Conservation (phyloP, 805 yeast genomes). For the Yamadazyma paraphyllophila region DNA sequence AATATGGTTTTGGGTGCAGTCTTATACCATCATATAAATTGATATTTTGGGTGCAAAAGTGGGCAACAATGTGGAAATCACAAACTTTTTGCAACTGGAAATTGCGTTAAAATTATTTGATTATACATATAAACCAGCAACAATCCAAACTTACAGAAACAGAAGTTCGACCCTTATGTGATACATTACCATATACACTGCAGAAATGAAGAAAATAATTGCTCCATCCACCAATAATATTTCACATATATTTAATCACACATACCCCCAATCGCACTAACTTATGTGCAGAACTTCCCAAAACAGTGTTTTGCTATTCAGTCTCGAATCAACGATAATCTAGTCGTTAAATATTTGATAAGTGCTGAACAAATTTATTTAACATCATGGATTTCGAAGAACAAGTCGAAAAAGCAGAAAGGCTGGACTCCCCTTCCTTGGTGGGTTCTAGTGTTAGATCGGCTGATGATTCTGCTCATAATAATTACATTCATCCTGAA, state of each 20-base stretch:
- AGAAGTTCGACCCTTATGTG: too few species aligned
- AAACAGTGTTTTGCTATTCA: conserved; percentile 3
- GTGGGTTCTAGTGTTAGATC: conserved; percentile 53
- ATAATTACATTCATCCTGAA: conserved; percentile 46
- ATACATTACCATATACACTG: too few species aligned
- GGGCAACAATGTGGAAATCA: too few species aligned
- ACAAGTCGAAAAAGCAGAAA: conserved; percentile 53
- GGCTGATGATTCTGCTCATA: conserved; percentile 45
- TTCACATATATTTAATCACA: not conserved
- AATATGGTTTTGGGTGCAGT: too few species aligned
- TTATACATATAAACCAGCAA: too few species aligned
- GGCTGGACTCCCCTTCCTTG: conserved; percentile 47
- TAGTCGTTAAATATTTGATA: not conserved
- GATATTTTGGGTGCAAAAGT: too few species aligned
- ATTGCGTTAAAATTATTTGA: too few species aligned
- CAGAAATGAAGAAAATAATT: too few species aligned
- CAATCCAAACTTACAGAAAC: too few species aligned
- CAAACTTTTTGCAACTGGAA: too few species aligned
- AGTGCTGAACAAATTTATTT: not conserved
- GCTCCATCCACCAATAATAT: conserved; percentile 1
- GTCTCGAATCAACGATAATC: conserved; percentile 3
- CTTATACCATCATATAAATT: too few species aligned
- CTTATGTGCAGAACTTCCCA: conserved; percentile 1
- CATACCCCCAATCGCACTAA: not conserved
- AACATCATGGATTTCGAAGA: conserved; percentile 49